Evolutionary conservation across 768 basidiomycete genomes (phyloP).

Genomic region (Lactarius tabidus): DNA sequence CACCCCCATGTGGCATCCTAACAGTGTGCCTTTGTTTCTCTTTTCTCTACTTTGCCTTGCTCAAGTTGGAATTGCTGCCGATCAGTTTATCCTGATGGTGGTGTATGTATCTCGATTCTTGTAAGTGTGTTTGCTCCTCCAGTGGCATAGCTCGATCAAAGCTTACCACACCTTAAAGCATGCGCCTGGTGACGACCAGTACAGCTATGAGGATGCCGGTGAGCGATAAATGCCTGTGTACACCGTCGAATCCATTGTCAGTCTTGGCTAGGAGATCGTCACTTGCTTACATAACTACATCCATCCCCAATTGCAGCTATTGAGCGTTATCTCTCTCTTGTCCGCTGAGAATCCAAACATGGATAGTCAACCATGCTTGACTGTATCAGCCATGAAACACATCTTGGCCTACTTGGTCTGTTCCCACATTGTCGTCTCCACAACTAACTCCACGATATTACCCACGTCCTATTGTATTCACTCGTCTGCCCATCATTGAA

Average conservation of each 20-base stretch:
- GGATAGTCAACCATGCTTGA: no score
- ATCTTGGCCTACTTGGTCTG: no score
- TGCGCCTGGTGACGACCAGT: slow-evolving; percentile 93
- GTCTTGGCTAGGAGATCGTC: slow-evolving; percentile 24
- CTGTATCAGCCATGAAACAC: no score
- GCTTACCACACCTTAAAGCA: slow-evolving; percentile 50
- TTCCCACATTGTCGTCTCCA: no score
- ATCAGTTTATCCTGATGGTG: slow-evolving; percentile 87
- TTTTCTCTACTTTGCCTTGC: background rate
- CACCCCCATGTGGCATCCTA: slow-evolving; percentile 97
- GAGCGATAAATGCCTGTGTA: slow-evolving; percentile 99
- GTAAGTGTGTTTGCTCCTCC: slow-evolving; percentile 38
- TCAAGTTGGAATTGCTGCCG: slow-evolving; percentile 1
- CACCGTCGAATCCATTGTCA: slow-evolving; percentile 92
- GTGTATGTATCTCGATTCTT: slow-evolving; percentile 95
- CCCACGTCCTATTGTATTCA: no score
- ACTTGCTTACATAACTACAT: slow-evolving; percentile 7
- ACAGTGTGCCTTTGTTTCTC: slow-evolving; percentile 54
- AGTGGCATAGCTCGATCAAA: slow-evolving; percentile 15
- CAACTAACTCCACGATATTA: no score
- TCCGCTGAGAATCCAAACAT: slow-evolving; percentile 89
- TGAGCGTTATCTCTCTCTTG: slow-evolving; percentile 94
- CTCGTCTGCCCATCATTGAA: no score
- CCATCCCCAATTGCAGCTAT: slow-evolving; percentile 51
- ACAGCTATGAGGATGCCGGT: slow-evolving; percentile 93